Percentiles rank a stretch among this genome's conserved stretches.
Conservation (phyloP, 208 protist genomes). For the Endotrypanum monterogeii region DNA sequence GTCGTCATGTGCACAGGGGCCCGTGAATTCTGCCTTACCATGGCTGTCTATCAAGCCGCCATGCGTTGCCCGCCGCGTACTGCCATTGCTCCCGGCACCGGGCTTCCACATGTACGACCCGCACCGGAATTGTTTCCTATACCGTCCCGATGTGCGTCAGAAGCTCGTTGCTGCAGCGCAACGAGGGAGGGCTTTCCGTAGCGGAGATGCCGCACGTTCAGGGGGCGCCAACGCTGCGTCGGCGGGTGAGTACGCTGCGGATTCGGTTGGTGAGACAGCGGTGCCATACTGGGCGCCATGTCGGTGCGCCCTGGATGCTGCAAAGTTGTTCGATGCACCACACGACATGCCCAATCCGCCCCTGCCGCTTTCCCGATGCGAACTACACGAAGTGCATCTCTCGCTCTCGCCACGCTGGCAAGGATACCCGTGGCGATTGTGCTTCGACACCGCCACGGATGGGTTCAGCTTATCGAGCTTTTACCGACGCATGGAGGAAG, state of each 20-base stretch:
- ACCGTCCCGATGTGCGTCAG: constrained; percentile 19
- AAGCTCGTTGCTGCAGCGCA: constrained; percentile 9
- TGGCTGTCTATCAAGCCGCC: constrained; percentile 16
- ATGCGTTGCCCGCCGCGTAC: constrained; percentile 14
- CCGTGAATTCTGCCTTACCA: neutral
- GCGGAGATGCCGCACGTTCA: neutral
- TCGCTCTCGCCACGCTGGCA: constrained; percentile 48
- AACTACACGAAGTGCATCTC: constrained; percentile 52
- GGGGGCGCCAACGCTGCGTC: neutral
- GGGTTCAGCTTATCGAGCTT: constrained; percentile 58
- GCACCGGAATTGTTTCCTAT: constrained; percentile 26
- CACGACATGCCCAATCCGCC: constrained; percentile 19
- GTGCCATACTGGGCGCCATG: neutral
- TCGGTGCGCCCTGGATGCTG: constrained; percentile 23
- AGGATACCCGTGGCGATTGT: constrained; percentile 51
- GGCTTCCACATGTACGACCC: constrained; percentile 30
- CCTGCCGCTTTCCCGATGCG: constrained; percentile 46
- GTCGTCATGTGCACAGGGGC: neutral
- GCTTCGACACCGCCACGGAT: constrained; percentile 58
- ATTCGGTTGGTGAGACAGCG: neutral
- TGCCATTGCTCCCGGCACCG: constrained; percentile 11
- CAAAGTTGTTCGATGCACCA: constrained; percentile 18
- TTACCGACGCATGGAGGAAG: constrained; percentile 51
- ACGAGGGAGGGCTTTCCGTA: neutral
- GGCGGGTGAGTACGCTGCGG: neutral